Percentiles rank a stretch among this genome's conserved stretches.
Evolutionary conservation across 108 stramenopile species (phyloP).

Genomic region (Skeletonema marinoi): DNA sequence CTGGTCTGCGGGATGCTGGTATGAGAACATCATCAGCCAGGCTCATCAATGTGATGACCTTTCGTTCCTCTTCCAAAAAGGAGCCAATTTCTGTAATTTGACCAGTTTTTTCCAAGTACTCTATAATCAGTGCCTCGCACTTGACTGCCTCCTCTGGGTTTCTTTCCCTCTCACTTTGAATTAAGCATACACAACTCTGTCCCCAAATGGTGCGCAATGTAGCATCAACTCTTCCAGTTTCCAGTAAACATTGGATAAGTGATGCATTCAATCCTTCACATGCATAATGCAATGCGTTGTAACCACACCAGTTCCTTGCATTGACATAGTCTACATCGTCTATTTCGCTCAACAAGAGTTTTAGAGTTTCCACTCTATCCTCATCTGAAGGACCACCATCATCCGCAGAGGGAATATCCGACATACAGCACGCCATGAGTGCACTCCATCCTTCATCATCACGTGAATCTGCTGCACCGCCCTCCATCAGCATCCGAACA

Average conservation of each 20-base stretch:
- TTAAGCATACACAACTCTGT: constrained; percentile 29
- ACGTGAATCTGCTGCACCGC: constrained; percentile 15
- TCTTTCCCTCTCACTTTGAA: constrained; percentile 8
- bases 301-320: constrained; percentile 45
- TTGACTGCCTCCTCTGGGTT: constrained; percentile 23
- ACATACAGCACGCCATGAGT: constrained; percentile 47
- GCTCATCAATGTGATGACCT: constrained; percentile 28
- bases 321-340: constrained; percentile 14
- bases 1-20: constrained; percentile 31
- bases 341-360: constrained; percentile 9
- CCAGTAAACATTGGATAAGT: constrained; percentile 34
- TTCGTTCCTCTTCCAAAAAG: constrained; percentile 42
- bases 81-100: constrained; percentile 7
- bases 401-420: constrained; percentile 29
- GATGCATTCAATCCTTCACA: constrained; percentile 39
- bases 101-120: constrained; percentile 23
- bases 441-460: constrained; percentile 55
- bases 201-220: constrained; percentile 47
- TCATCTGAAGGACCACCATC: constrained; percentile 35
- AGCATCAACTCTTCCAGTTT: constrained; percentile 31
- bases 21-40: constrained; percentile 39
- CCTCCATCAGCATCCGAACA: constrained; percentile 13
- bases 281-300: constrained; percentile 46
- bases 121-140: constrained; percentile 28
- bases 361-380: constrained; percentile 33